Base-by-base conservation (phyloP, 345 rosid species). In the Firmiana major region DNA sequence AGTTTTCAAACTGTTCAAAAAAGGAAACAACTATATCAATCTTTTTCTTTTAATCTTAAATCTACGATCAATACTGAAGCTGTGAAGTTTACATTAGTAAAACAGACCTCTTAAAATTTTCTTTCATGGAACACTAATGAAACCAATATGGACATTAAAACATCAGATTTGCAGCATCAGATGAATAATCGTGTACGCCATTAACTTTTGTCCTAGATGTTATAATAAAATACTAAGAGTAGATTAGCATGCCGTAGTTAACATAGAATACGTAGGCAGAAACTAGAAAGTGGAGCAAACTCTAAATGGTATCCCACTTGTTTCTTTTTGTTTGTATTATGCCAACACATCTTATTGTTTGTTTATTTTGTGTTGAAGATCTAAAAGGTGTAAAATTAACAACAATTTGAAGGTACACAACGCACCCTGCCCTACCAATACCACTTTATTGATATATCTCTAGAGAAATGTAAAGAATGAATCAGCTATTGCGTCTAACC, bases 71-170 rank as follows among this genome's bases (percentile, higher is more conserved):
- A 38, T 9, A 45, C 10, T 2, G 49, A 45, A 45, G 13, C 49
- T 45, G 49, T 64, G 5, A 34, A 34, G 8, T 21, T 59, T 0
- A 36, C 0, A 11, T 45, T 0, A 11, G 49, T 64, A 34, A 24
- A 43, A 26, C 21, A 64, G 69, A n/a, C 19, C 8, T 38, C 80
- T 79, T 63, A 38, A 78, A 76, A 1, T 15, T 48, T 48, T 48
- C 17, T 48, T 1, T 13, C 17, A 48, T 48, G 49, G 22, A 53
- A 53, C 22, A 53, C 7, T 22, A 19, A 6, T 53, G 58, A 19
- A 0, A 53, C 9, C 22, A 6, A 53, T 19, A 1, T 19, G 58
- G 58, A 53, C 58, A 53, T 53, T 49, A 49, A 46, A 46, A 6
- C 55, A 51, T 51, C 21, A 5, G 7, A 51, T 17, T 16, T 51